These are phyloP conservation scores for Mycena epipterygia DNA, from an alignment of 768 basidiomycete genomes.

Conservation along the genomic window DNA sequence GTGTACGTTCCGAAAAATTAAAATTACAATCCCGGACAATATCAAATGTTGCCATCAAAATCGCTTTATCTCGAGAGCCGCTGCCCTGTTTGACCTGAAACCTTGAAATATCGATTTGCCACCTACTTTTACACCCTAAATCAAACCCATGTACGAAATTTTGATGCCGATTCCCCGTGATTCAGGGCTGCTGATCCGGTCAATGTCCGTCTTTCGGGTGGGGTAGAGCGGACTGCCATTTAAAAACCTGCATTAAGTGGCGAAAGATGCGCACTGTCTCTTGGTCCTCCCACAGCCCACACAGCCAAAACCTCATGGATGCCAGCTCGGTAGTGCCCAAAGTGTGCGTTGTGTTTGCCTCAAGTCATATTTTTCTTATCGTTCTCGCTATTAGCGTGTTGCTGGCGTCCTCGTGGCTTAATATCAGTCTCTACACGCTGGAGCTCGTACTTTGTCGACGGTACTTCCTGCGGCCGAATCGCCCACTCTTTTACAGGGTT, in stretches of 20 bases:
- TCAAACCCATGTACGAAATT: not conserved
- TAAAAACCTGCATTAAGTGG: not conserved
- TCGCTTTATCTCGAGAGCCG: not conserved
- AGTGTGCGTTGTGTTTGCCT: not conserved
- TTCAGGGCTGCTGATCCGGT: too few relatives aligned
- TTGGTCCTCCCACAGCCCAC: not conserved
- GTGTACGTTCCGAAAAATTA: too few relatives aligned
- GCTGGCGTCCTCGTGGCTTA: slow-evolving; percentile 12
- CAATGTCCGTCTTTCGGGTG: too few relatives aligned
- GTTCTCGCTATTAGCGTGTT: not conserved
- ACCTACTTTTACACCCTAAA: not conserved
- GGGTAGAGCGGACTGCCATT: too few relatives aligned
- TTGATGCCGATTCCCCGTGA: not conserved
- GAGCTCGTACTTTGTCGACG: slow-evolving; percentile 5
- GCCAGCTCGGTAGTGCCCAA: not conserved
- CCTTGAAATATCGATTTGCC: slow-evolving; percentile 1
- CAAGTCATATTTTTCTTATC: not conserved
- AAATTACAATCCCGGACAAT: too few relatives aligned
- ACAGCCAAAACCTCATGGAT: slow-evolving; percentile 4
- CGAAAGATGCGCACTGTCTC: not conserved
- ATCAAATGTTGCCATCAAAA: too few relatives aligned
- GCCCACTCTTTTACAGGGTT: not conserved
- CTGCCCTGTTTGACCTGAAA: not conserved
- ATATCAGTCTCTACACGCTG: slow-evolving; percentile 1
- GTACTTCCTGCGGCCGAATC: slow-evolving; percentile 12